These are phyloP conservation scores for Pythium scleroteichum DNA, from an alignment of 352 stramenopile species.

Conservation along the genomic window DNA sequence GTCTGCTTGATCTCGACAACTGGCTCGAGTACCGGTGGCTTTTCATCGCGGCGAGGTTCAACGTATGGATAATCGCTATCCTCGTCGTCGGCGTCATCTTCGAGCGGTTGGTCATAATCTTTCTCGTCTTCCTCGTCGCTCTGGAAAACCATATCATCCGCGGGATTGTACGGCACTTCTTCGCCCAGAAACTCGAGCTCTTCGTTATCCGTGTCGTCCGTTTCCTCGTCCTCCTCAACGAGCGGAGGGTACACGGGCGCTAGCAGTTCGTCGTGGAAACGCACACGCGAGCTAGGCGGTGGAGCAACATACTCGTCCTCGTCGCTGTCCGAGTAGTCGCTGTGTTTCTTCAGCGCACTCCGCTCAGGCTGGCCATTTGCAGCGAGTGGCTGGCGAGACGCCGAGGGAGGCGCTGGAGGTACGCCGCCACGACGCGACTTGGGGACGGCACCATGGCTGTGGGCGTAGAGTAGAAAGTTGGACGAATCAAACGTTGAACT, in stretches of 20 bases:
- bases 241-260: conserved; percentile 10
- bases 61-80: neutral
- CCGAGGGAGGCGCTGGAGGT: conserved; percentile 1
- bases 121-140: conserved; percentile 1
- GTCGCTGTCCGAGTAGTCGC: neutral
- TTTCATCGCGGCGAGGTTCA: neutral
- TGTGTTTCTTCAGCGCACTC: conserved; percentile 13
- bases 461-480: conserved; percentile 10
- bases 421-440: neutral
- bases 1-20: conserved; percentile 9
- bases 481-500: conserved; percentile 17
- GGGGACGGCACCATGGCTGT: conserved; percentile 17
- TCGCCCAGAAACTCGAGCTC: conserved; percentile 13
- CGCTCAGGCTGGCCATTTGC: conserved; percentile 10
- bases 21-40: neutral
- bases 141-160: conserved; percentile 9
- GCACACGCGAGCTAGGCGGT: conserved; percentile 48
- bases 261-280: conserved; percentile 25
- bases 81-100: neutral
- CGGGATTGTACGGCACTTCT: conserved; percentile 14
- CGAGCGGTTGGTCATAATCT: neutral
- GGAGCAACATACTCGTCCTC: conserved; percentile 23
- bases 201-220: conserved; percentile 7
- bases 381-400: conserved; percentile 8
- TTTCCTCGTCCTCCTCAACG: conserved; percentile 11